A percentile compares a stretch with the other conserved stretches of the same genome.
Evolutionary conservation across 345 rosid genomes (phyloP).

Genomic region (Kernera saxatilis): DNA sequence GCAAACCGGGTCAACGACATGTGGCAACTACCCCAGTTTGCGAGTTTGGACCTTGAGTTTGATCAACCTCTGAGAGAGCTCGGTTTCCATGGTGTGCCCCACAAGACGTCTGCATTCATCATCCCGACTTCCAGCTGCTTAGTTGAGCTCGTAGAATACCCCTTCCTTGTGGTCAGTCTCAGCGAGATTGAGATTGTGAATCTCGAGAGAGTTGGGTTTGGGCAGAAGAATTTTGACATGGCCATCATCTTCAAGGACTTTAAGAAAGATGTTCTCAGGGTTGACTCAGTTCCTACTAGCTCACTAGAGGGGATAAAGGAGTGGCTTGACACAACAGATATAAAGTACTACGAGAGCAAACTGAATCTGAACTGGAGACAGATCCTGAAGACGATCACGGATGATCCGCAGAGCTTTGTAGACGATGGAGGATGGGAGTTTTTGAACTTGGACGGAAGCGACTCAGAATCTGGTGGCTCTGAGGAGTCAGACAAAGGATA

Average conservation of each 20-base stretch:
- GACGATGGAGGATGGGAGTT: slow-evolving; percentile 96
- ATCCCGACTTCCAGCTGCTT: slow-evolving; percentile 86
- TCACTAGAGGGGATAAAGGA: slow-evolving; percentile 83
- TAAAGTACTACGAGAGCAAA: slow-evolving; percentile 92
- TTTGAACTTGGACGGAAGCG: slow-evolving; percentile 76
- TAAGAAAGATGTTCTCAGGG: slow-evolving; percentile 77
- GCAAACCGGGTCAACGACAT: slow-evolving; percentile 78
- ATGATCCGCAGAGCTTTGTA: slow-evolving; percentile 81
- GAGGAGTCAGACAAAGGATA: slow-evolving; percentile 90
- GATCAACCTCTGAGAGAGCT: slow-evolving; percentile 93
- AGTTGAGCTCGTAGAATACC: slow-evolving; percentile 80
- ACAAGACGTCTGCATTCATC: slow-evolving; percentile 73
- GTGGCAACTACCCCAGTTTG: slow-evolving; percentile 85
- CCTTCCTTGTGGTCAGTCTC: slow-evolving; percentile 74
- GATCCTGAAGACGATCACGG: slow-evolving; percentile 80
- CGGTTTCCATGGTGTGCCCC: slow-evolving; percentile 92
- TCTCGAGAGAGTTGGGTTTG: slow-evolving; percentile 92
- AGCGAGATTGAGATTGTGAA: slow-evolving; percentile 95
- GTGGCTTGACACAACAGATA: slow-evolving; percentile 89
- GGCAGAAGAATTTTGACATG: slow-evolving; percentile 92
- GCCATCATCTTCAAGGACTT: slow-evolving; percentile 89
- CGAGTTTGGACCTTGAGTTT: slow-evolving; percentile 79
- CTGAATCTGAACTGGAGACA: slow-evolving; percentile 92
- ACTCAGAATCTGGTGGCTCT: slow-evolving; percentile 76
- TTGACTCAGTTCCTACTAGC: slow-evolving; percentile 76